Evolutionary conservation across 2,329 filamentous ascomycete species (phyloP).

Genomic region (Drechslerella dactyloides): DNA sequence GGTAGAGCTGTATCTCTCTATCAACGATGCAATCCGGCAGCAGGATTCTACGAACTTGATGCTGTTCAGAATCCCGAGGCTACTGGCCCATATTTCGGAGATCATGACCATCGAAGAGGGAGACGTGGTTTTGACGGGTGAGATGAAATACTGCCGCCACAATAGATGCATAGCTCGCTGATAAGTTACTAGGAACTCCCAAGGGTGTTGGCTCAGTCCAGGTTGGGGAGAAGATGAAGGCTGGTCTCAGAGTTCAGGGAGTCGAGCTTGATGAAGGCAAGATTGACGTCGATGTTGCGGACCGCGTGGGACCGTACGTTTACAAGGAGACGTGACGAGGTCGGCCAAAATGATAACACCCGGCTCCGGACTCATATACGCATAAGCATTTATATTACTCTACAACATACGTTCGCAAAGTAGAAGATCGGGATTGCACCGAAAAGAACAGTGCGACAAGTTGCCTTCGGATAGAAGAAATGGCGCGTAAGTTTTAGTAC

Average conservation of each 20-base stretch:
- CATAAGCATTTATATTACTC: too few relatives aligned
- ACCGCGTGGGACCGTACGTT: slow-evolving; percentile 58
- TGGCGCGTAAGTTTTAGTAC: too few relatives aligned
- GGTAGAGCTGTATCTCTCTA: slow-evolving; percentile 80
- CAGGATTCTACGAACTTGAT: slow-evolving; percentile 89
- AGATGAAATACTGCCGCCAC: not conserved
- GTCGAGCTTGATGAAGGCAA: slow-evolving; percentile 82
- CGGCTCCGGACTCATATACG: too few relatives aligned
- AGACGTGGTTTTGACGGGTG: slow-evolving; percentile 82
- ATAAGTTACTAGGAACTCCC: slow-evolving; percentile 70
- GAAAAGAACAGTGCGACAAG: too few relatives aligned
- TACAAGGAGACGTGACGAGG: slow-evolving; percentile 46
- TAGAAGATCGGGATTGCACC: too few relatives aligned
- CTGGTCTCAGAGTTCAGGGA: slow-evolving; percentile 78
- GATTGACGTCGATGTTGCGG: slow-evolving; percentile 82
- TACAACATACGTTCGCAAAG: too few relatives aligned
- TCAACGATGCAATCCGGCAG: slow-evolving; percentile 81
- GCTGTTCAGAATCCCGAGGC: slow-evolving; percentile 86
- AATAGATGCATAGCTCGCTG: not conserved
- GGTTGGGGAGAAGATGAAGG: slow-evolving; percentile 84
- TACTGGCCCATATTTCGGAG: slow-evolving; percentile 87
- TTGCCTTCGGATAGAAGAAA: too few relatives aligned
- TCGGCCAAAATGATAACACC: too few relatives aligned
- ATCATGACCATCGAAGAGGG: slow-evolving; percentile 94
- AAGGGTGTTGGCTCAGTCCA: slow-evolving; percentile 90